A percentile compares a stretch with the other conserved stretches of the same genome.
Evolutionary conservation across 176 grass and related monocot species (phyloP).

Genomic region (Guadua angustifolia): DNA sequence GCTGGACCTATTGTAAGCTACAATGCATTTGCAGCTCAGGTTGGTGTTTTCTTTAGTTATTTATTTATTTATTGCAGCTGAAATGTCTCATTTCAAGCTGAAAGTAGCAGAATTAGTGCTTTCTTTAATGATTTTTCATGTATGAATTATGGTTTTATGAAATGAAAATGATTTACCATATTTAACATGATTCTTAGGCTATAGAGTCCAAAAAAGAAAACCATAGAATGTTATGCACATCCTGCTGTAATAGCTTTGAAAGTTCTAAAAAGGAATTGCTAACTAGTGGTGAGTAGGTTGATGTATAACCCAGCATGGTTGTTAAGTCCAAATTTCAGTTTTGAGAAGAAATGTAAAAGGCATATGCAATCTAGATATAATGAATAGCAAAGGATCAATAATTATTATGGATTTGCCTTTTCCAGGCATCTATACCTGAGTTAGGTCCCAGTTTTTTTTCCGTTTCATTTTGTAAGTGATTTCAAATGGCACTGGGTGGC

Average conservation of each 20-base stretch:
- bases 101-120: slow-evolving; percentile 24
- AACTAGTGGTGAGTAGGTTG: neutral
- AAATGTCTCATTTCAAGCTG: slow-evolving; percentile 16
- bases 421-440: slow-evolving; percentile 1
- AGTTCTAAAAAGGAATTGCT: neutral
- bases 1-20: slow-evolving; percentile 89
- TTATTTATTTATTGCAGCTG: slow-evolving; percentile 5
- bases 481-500: neutral
- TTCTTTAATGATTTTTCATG: slow-evolving; percentile 6
- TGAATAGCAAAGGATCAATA: neutral
- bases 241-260: neutral
- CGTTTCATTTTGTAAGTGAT: neutral
- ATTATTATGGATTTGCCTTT: neutral
- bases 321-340: neutral
- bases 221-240: neutral
- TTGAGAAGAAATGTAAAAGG: neutral
- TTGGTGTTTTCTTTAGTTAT: slow-evolving; percentile 41
- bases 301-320: neutral
- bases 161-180: slow-evolving; percentile 15
- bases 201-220: neutral
- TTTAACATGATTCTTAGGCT: slow-evolving; percentile 17
- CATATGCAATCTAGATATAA: neutral
- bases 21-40: slow-evolving; percentile 94
- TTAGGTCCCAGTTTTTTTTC: neutral
- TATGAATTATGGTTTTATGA: slow-evolving; percentile 9